Conservation (phyloP, 192 early-diverging fungal species). For the Entomortierella chlamydospora region DNA sequence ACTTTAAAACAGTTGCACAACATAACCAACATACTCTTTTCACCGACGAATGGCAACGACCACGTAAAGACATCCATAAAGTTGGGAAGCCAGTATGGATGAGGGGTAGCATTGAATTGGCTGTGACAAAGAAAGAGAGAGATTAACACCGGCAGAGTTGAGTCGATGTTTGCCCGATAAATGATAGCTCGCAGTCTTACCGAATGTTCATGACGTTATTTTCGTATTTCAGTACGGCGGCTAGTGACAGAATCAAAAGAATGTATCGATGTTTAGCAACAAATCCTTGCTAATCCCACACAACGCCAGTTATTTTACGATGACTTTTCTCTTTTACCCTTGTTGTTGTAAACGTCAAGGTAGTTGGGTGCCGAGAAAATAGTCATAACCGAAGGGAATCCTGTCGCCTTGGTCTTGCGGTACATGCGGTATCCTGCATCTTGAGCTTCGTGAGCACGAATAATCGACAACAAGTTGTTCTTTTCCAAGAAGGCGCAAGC, state of each 20-base stretch:
- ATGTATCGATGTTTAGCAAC: too few relatives aligned
- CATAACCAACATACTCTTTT: conserved; percentile 78
- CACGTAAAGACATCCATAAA: conserved; percentile 99
- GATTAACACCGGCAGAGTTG: not conserved
- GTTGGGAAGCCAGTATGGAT: conserved; percentile 99
- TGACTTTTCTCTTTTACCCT: too few relatives aligned
- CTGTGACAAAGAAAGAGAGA: not conserved
- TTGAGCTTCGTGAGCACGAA: conserved; percentile 98
- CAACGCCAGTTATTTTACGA: too few relatives aligned
- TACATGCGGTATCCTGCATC: conserved; percentile 98
- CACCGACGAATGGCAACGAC: conserved; percentile 97
- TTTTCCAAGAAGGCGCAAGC: conserved; percentile 94
- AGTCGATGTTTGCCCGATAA: too few relatives aligned
- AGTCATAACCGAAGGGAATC: conserved; percentile 97
- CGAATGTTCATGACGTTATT: conserved; percentile 99
- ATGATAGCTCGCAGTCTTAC: conserved; percentile 64
- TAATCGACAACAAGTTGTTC: conserved; percentile 94
- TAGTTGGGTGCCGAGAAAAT: conserved; percentile 99
- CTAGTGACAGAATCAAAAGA: conserved; percentile 44
- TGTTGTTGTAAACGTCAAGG: conserved; percentile 98
- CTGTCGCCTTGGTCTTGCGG: conserved; percentile 90
- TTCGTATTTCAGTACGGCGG: conserved; percentile 97
- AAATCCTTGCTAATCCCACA: not conserved
- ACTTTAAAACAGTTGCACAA: conserved; percentile 7
- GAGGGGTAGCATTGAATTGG: conserved; percentile 88